phyloP scores from a whole-genome alignment of 495 filamentous ascomycete species.

The Lasiosphaeria hispida region DNA sequence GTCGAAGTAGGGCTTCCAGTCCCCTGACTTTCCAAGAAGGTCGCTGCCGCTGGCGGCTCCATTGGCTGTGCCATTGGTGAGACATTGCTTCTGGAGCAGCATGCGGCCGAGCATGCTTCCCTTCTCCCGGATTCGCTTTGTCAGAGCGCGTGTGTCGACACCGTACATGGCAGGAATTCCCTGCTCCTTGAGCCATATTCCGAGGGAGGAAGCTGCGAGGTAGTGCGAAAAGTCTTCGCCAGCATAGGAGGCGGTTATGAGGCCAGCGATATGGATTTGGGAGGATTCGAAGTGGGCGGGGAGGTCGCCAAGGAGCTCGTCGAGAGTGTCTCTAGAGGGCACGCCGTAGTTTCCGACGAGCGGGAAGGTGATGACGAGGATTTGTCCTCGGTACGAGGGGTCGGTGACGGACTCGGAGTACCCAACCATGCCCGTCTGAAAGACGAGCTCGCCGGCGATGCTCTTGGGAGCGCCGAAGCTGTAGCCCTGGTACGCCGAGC shows the following conservation, averaged over 20 bases:
- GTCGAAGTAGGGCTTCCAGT: constrained; percentile 71
- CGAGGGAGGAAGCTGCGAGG: constrained; percentile 83
- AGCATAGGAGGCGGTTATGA: constrained; percentile 85
- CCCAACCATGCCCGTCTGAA: constrained; percentile 99
- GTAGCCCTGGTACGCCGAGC: constrained; percentile 81
- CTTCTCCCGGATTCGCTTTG: constrained; percentile 87
- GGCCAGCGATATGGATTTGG: constrained; percentile 87
- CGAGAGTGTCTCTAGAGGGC: constrained; percentile 75
- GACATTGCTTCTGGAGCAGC: constrained; percentile 63
- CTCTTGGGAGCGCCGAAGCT: constrained; percentile 94
- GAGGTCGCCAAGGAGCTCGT: constrained; percentile 76
- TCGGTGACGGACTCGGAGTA: constrained; percentile 99
- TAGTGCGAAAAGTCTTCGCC: constrained; percentile 95
- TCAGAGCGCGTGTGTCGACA: constrained; percentile 89
- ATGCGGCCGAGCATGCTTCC: constrained; percentile 96
- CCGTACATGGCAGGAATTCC: constrained; percentile 95
- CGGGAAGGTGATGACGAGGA: constrained; percentile 97
- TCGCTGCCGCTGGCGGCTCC: constrained; percentile 40
- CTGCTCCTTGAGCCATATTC: constrained; percentile 93
- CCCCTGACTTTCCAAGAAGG: constrained; percentile 29
- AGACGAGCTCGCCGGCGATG: constrained; percentile 93
- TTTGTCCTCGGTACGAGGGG: constrained; percentile 97
- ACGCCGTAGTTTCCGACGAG: constrained; percentile 99
- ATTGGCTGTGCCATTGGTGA: constrained; percentile 48
- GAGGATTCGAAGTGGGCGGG: constrained; percentile 89